These are phyloP conservation scores for Aureobasidium mangrovei DNA, from an alignment of 2,329 filamentous ascomycete genomes.

Conservation along the genomic window DNA sequence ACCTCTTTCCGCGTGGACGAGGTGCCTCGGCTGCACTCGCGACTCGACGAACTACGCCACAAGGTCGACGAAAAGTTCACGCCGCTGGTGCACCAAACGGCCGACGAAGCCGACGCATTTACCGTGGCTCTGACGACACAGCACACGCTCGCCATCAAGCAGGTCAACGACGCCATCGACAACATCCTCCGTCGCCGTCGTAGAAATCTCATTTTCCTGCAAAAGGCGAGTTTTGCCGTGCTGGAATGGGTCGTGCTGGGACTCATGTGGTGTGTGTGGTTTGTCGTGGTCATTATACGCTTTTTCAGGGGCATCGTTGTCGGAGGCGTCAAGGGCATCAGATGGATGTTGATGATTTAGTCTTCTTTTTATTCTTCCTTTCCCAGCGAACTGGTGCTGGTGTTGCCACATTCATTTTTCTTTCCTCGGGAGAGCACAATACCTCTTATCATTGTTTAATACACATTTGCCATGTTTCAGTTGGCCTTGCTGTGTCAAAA, in stretches of 20 bases:
- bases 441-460: too few species aligned
- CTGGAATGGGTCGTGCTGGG: constrained; percentile 84
- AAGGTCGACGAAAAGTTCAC: constrained; percentile 44
- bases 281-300: constrained; percentile 70
- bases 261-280: constrained; percentile 92
- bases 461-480: too few species aligned
- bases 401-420: too few species aligned
- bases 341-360: constrained; percentile 78
- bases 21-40: constrained; percentile 42
- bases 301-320: constrained; percentile 55
- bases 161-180: constrained; percentile 66
- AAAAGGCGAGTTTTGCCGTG: constrained; percentile 67
- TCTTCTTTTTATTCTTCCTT: background rate
- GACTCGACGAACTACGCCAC: constrained; percentile 40
- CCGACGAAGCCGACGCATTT: constrained; percentile 73
- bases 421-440: too few species aligned
- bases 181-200: constrained; percentile 61
- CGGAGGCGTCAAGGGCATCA: constrained; percentile 50
- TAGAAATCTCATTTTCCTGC: constrained; percentile 64
- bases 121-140: constrained; percentile 65
- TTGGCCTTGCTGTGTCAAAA: too few species aligned
- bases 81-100: constrained; percentile 55
- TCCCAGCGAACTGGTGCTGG: too few species aligned
- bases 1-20: constrained; percentile 26
- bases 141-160: constrained; percentile 72